Conservation (phyloP, 2,329 filamentous ascomycete species). For the Talaromyces funiculosus region DNA sequence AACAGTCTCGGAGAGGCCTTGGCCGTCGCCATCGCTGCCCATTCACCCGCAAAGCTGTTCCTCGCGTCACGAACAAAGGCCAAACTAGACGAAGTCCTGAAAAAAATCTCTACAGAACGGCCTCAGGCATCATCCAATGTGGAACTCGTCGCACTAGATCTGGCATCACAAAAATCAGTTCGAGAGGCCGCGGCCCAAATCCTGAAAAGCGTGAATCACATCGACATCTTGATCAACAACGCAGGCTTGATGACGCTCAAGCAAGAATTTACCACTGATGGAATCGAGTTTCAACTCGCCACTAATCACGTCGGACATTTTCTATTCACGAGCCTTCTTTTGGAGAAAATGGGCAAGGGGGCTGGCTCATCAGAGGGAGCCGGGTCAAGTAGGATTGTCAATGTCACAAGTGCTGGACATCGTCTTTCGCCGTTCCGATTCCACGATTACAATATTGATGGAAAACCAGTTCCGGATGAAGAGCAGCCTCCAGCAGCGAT, state of each 20-base stretch:
- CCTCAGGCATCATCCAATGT: constrained; percentile 13
- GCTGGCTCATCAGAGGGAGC: constrained; percentile 2
- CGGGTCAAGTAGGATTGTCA: constrained; percentile 20
- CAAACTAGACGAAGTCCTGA: constrained; percentile 29
- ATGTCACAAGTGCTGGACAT: constrained; percentile 21
- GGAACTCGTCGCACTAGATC: constrained; percentile 3
- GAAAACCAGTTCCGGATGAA: constrained; percentile 12
- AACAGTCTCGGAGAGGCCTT: constrained; percentile 31
- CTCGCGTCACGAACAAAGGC: constrained; percentile 33
- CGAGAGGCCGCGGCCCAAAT: background rate
- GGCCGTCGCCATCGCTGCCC: constrained; percentile 28
- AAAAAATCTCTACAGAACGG: constrained; percentile 16
- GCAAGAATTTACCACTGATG: constrained; percentile 22
- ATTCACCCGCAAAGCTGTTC: constrained; percentile 29
- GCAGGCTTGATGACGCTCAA: constrained; percentile 29
- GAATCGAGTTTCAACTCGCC: constrained; percentile 30
- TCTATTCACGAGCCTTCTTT: constrained; percentile 18
- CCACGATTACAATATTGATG: constrained; percentile 25
- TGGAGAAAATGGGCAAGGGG: constrained; percentile 7
- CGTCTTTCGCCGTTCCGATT: constrained; percentile 25
- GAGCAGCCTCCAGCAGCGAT: constrained; percentile 12
- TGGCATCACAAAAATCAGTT: constrained; percentile 8
- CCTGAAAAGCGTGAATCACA: background rate
- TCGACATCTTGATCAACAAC: constrained; percentile 31
- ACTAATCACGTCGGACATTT: constrained; percentile 33